Evolutionary conservation across 2,329 filamentous ascomycete genomes (phyloP).

Genomic region (Aphanocladium album): DNA sequence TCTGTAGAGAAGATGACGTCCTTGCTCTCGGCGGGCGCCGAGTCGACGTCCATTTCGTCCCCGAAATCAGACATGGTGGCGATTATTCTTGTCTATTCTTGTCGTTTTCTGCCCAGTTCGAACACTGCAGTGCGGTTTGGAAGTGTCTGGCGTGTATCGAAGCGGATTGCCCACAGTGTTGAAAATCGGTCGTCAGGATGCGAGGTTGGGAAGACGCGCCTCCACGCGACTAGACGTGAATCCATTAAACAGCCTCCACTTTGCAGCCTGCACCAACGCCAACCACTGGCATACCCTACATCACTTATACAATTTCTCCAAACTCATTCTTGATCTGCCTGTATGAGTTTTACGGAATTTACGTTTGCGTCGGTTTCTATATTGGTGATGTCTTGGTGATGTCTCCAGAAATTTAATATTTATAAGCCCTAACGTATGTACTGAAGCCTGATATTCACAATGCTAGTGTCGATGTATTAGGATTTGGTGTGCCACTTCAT

Average conservation of each 20-base stretch:
- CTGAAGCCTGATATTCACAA: too few species aligned
- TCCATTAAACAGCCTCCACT: conserved; percentile 11
- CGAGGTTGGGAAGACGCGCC: conserved; percentile 9
- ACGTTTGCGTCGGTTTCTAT: too few species aligned
- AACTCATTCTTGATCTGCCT: too few species aligned
- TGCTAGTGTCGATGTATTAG: neutral
- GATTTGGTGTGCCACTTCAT: conserved; percentile 13
- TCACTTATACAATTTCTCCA: neutral
- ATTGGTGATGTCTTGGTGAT: too few species aligned
- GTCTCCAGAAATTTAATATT: too few species aligned
- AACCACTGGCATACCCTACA: neutral
- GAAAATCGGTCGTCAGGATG: neutral
- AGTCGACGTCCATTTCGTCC: conserved; percentile 58
- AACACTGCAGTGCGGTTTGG: neutral
- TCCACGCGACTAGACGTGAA: conserved; percentile 1
- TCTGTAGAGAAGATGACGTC: conserved; percentile 67
- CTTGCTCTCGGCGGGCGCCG: conserved; percentile 37
- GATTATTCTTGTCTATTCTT: neutral
- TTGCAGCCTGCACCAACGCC: neutral
- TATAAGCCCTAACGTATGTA: neutral
- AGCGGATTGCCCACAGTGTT: neutral
- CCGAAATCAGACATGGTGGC: conserved; percentile 50
- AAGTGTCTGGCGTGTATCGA: neutral
- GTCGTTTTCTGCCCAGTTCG: neutral
- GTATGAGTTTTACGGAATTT: too few species aligned